A percentile compares a stretch with the other conserved stretches of the same genome.
phyloP scores from a whole-genome alignment of 352 stramenopile genomes.

The Elongisporangium prolatum region DNA sequence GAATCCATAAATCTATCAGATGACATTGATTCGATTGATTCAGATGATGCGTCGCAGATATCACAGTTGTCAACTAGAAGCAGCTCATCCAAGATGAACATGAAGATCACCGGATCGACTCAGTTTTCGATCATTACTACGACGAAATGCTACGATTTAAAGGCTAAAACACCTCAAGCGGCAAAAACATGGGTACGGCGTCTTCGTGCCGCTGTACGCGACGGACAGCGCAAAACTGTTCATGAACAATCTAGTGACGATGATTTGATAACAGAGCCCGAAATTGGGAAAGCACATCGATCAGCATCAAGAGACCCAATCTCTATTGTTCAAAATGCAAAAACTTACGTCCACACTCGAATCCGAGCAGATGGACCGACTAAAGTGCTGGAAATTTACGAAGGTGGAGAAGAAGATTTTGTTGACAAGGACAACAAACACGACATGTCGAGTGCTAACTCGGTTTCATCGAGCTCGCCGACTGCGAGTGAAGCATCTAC shows the following conservation, averaged over 20 bases:
- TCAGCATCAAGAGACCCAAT: background rate
- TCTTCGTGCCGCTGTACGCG: slow-evolving; percentile 59
- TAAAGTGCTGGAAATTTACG: slow-evolving; percentile 88
- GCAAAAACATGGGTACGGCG: slow-evolving; percentile 65
- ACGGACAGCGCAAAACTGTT: slow-evolving; percentile 5
- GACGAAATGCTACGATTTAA: slow-evolving; percentile 84
- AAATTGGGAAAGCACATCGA: background rate
- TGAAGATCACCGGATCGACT: slow-evolving; percentile 43
- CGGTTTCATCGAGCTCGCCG: slow-evolving; percentile 57
- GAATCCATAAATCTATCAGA: slow-evolving; percentile 71
- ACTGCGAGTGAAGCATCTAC: slow-evolving; percentile 74
- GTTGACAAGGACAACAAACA: slow-evolving; percentile 78
- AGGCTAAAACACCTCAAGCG: slow-evolving; percentile 69
- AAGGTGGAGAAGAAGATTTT: slow-evolving; percentile 85
- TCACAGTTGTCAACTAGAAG: slow-evolving; percentile 7
- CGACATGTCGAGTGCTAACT: slow-evolving; percentile 64
- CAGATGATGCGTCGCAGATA: slow-evolving; percentile 35
- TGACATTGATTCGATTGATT: slow-evolving; percentile 70
- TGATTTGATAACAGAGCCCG: background rate
- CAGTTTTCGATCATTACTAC: slow-evolving; percentile 86
- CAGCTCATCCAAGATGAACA: slow-evolving; percentile 9
- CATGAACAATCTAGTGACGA: slow-evolving; percentile 7
- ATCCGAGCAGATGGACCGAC: slow-evolving; percentile 85
- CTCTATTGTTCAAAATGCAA: slow-evolving; percentile 58
- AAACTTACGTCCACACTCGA: slow-evolving; percentile 84